Evolutionary conservation across 139 green algal species (phyloP), one percentile per base, ranked within the genome.

Genomic region (Chlorella sorokiniana): DNA sequence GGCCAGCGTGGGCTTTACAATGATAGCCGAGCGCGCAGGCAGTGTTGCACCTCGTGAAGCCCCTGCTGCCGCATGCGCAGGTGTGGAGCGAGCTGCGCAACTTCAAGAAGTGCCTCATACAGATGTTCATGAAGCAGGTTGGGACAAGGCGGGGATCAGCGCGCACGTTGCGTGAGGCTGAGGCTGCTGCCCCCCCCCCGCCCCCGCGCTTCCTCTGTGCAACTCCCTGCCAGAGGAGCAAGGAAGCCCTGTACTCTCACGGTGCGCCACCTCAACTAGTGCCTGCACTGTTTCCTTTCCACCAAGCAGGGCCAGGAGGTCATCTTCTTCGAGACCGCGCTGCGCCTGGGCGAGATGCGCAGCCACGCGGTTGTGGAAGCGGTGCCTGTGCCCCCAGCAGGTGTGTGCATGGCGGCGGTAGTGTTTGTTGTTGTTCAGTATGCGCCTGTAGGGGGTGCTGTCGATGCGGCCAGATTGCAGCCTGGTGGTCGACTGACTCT

Each of bases 21-120:
- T n/a, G n/a, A n/a, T n/a, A n/a, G n/a, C n/a, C n/a, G n/a, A n/a
- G n/a, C n/a, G n/a, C n/a, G n/a, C n/a, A n/a, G n/a, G n/a, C n/a
- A n/a, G n/a, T n/a, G n/a, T n/a, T n/a, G n/a, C n/a, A n/a, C n/a
- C n/a, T n/a, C n/a, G n/a, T n/a, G 25, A 25, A 9, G 11, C 65
- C 38, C 67, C 1, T 25, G 31, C 9, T 4, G 16, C 69, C 69
- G 11, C 33, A 1, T 25, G 4, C 16, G 4, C 73, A 79, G 73
- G 89, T 92, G 10, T 98, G 92, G 93, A 96, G 91, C 0, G 96
- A 99, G 89, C 85, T 99, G 44, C 93, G 96, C 84, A 99, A 99
- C 88, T 99, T 99, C 90, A 97, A 98, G 61, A 99, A 99, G 91
- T 98, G 94, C 87, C 89, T 99, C 33, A 89, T 99, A 9, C 91